These are phyloP conservation scores for Chlamydomonas urium DNA, from an alignment of 139 green algal genomes.

Conservation along the genomic window DNA sequence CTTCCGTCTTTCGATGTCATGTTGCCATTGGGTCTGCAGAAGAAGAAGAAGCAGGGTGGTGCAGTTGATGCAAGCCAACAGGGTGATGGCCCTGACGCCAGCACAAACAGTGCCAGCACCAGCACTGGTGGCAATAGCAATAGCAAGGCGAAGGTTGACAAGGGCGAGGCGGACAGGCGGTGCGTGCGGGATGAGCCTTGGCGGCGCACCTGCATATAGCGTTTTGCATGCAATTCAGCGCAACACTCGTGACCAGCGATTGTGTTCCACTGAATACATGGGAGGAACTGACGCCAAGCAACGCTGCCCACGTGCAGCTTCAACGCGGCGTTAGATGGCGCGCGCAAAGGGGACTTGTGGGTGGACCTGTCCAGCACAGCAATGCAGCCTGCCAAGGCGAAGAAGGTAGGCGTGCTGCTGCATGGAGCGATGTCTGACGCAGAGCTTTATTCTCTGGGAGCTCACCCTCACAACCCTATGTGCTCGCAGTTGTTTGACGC, in stretches of 20 bases:
- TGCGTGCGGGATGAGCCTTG: not conserved
- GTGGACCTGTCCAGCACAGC: slow-evolving; percentile 35
- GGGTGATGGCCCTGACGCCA: not conserved
- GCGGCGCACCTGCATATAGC: not conserved
- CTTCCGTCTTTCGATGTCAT: not conserved
- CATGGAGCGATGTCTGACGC: slow-evolving; percentile 1
- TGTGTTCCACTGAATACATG: not conserved
- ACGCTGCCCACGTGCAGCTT: slow-evolving; percentile 18
- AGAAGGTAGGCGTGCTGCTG: slow-evolving; percentile 25
- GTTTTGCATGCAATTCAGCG: not conserved
- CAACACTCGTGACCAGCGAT: not conserved
- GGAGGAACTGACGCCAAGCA: not conserved
- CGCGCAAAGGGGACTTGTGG: slow-evolving; percentile 44
- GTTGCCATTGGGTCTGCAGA: slow-evolving; percentile 2
- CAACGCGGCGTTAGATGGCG: slow-evolving; percentile 21
- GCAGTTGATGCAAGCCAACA: slow-evolving; percentile 2
- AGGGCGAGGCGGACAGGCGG: slow-evolving; percentile 23
- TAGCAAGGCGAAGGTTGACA: slow-evolving; percentile 21
- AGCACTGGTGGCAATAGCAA: not conserved
- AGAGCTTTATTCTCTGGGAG: not conserved
- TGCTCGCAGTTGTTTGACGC: slow-evolving; percentile 46
- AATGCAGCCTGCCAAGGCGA: slow-evolving; percentile 40
- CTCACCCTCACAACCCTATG: not conserved
- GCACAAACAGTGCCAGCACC: not conserved
- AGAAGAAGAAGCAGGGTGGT: slow-evolving; percentile 37